These are phyloP conservation scores for Candida nanaspora DNA, from an alignment of 805 yeast genomes.

Conservation along the genomic window DNA sequence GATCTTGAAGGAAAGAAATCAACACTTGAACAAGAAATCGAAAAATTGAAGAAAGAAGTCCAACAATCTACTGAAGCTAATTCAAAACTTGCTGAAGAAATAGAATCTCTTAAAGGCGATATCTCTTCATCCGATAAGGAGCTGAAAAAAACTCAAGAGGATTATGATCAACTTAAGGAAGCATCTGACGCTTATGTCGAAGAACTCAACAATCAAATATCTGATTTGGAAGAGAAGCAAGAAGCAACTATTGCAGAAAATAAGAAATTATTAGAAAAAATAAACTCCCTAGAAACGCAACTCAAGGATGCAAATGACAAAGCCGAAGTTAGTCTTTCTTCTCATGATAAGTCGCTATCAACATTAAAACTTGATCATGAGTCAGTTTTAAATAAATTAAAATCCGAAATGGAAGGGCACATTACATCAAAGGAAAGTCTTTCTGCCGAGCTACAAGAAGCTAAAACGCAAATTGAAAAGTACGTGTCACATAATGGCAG, in stretches of 20 bases:
- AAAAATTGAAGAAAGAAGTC: slow-evolving; percentile 9
- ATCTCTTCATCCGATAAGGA: slow-evolving; percentile 11
- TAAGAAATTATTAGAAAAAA: slow-evolving; percentile 5
- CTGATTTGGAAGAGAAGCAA: slow-evolving; percentile 11
- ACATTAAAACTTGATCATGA: slow-evolving; percentile 1
- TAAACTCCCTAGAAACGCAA: slow-evolving; percentile 26
- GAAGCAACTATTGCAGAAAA: slow-evolving; percentile 6
- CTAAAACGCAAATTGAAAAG: background rate
- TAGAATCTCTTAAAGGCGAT: slow-evolving; percentile 6
- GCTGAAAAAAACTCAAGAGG: slow-evolving; percentile 14
- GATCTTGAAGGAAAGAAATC: slow-evolving; percentile 9
- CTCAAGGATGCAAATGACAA: slow-evolving; percentile 3
- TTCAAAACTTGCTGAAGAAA: slow-evolving; percentile 14
- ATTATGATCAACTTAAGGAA: slow-evolving; percentile 12
- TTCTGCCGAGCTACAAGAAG: background rate
- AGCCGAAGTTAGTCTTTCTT: background rate
- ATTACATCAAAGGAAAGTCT: background rate
- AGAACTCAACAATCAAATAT: slow-evolving; percentile 11
- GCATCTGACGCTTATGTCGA: slow-evolving; percentile 14
- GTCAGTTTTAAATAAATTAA: background rate
- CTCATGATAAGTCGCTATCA: slow-evolving; percentile 1
- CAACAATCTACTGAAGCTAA: slow-evolving; percentile 20
- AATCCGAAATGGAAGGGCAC: background rate
- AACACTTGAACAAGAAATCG: slow-evolving; percentile 8
- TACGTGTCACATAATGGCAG: background rate